Conservation (phyloP, 768 basidiomycete species). For the Pisolithus orientalis region DNA sequence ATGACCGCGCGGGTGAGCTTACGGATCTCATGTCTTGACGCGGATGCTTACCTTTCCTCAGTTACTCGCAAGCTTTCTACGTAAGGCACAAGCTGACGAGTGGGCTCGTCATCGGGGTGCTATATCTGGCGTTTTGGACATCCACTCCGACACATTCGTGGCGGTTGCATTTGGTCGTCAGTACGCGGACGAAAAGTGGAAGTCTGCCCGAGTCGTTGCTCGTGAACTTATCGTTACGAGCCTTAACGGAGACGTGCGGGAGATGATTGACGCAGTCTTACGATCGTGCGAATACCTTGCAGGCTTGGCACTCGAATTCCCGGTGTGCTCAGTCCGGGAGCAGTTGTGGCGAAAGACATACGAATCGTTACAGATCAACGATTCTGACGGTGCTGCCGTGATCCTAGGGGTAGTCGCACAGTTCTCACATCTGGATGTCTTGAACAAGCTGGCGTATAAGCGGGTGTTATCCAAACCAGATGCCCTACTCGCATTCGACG, state of each 20-base stretch:
- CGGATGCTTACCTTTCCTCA: conserved; percentile 11
- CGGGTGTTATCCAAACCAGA: conserved; percentile 27
- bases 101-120: conserved; percentile 21
- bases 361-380: conserved; percentile 48
- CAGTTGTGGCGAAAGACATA: conserved; percentile 70
- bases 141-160: conserved; percentile 44
- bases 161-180: conserved; percentile 39
- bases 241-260: conserved; percentile 29
- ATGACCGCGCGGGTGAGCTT: conserved; percentile 57
- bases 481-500: conserved; percentile 35
- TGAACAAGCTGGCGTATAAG: conserved; percentile 49
- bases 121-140: conserved; percentile 37
- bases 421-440: conserved; percentile 59
- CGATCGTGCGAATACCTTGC: conserved; percentile 30
- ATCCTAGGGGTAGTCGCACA: conserved; percentile 54
- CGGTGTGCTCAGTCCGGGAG: conserved; percentile 39
- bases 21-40: neutral
- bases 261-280: conserved; percentile 25
- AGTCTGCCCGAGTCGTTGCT: conserved; percentile 32
- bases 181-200: conserved; percentile 37
- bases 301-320: conserved; percentile 23
- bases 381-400: conserved; percentile 51
- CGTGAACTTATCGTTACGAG: conserved; percentile 34
- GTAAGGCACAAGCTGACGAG: conserved; percentile 27
- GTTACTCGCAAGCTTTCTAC: conserved; percentile 29